Percentiles rank a stretch among this genome's conserved stretches.
These are phyloP conservation scores for Cercis canadensis DNA, from an alignment of 306 rosid species.

Conservation along the genomic window DNA sequence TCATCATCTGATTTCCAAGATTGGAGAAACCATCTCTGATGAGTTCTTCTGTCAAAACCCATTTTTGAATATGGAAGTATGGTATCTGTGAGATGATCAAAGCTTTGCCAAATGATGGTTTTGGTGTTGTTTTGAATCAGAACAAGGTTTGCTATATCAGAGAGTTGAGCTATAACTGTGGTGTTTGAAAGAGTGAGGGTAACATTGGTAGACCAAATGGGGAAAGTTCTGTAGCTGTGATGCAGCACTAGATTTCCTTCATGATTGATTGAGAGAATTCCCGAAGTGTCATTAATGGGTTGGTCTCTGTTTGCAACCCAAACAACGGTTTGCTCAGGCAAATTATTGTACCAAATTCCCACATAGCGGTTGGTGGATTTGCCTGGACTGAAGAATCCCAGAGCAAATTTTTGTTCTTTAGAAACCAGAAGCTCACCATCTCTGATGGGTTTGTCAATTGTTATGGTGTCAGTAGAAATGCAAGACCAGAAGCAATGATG, in stretches of 20 bases:
- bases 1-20: too few relatives aligned
- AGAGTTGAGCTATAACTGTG: too few relatives aligned
- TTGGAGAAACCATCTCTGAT: too few relatives aligned
- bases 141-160: constrained; percentile 14
- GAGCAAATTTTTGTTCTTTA: constrained; percentile 33
- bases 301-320: constrained; percentile 58
- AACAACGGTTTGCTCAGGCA: constrained; percentile 27
- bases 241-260: background rate
- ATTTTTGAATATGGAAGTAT: too few relatives aligned
- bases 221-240: background rate
- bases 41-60: too few relatives aligned
- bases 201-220: background rate
- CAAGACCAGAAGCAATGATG: background rate
- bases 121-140: background rate
- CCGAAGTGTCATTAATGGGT: background rate
- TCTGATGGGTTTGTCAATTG: constrained; percentile 29
- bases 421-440: constrained; percentile 46
- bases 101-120: too few relatives aligned
- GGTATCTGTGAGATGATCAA: too few relatives aligned
- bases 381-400: too few relatives aligned
- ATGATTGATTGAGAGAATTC: constrained; percentile 12
- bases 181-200: too few relatives aligned
- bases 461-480: constrained; percentile 35
- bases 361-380: too few relatives aligned
- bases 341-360: constrained; percentile 53